These are phyloP conservation scores for Arachis hypogaea DNA, from an alignment of 306 rosid species.

Conservation along the genomic window DNA sequence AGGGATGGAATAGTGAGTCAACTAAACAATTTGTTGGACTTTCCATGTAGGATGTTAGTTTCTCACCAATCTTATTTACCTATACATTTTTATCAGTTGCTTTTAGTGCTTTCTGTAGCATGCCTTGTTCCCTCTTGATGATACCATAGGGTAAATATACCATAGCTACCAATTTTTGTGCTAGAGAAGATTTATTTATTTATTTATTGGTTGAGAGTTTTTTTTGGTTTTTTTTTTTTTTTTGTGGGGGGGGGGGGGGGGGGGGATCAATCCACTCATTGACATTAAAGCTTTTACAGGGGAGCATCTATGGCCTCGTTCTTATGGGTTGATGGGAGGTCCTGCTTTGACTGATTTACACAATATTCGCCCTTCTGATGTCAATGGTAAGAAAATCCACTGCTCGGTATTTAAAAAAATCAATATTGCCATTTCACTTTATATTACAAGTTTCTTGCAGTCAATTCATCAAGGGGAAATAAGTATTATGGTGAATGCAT, in stretches of 20 bases:
- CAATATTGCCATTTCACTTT: conserved; percentile 36
- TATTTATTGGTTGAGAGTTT: too few species aligned
- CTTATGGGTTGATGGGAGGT: conserved; percentile 64
- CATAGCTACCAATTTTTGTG: too few species aligned
- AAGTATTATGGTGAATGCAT: conserved; percentile 74
- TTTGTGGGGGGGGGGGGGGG: too few species aligned
- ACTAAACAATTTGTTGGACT: conserved; percentile 38
- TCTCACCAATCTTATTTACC: conserved; percentile 20
- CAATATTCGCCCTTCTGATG: conserved; percentile 76
- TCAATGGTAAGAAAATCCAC: conserved; percentile 56
- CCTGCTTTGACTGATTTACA: conserved; percentile 72
- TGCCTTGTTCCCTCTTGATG: conserved; percentile 3
- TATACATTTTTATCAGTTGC: neutral
- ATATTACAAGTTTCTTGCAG: conserved; percentile 44
- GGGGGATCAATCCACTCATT: conserved; percentile 2
- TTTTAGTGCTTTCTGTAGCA: neutral
- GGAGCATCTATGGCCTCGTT: conserved; percentile 86
- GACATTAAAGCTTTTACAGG: conserved; percentile 44
- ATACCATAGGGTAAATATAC: conserved; percentile 11
- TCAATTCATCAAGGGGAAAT: conserved; percentile 79
- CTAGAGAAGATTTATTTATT: too few species aligned
- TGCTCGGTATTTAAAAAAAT: conserved; percentile 3
- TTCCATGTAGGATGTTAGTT: conserved; percentile 34
- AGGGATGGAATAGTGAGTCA: conserved; percentile 83
- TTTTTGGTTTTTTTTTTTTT: too few species aligned